These are phyloP conservation scores for Fusarium redolens DNA, from an alignment of 2,329 filamentous ascomycete genomes.

Conservation along the genomic window DNA sequence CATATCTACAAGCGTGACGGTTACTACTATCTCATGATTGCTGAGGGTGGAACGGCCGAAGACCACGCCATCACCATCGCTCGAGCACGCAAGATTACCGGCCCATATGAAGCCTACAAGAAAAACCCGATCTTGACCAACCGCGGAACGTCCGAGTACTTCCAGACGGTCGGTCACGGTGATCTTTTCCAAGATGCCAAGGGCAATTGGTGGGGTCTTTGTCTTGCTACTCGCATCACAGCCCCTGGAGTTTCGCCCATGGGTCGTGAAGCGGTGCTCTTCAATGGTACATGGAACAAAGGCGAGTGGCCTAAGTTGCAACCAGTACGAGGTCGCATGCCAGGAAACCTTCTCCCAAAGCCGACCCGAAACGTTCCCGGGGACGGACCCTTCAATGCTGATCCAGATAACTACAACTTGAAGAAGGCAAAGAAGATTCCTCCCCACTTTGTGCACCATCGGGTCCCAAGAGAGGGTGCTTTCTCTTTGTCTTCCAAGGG, in stretches of 20 bases:
- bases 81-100: slow-evolving; percentile 48
- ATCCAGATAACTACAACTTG: slow-evolving; percentile 14
- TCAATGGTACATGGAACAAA: slow-evolving; percentile 60
- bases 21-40: slow-evolving; percentile 58
- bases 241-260: slow-evolving; percentile 51
- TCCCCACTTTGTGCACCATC: slow-evolving; percentile 15
- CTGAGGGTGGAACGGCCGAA: slow-evolving; percentile 57
- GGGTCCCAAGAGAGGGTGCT: not conserved
- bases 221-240: slow-evolving; percentile 47
- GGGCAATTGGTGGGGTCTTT: slow-evolving; percentile 61
- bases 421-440: not conserved
- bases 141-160: slow-evolving; percentile 43
- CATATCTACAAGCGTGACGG: slow-evolving; percentile 58
- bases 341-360: slow-evolving; percentile 36
- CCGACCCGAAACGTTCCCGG: slow-evolving; percentile 3
- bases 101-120: slow-evolving; percentile 51
- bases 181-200: slow-evolving; percentile 48
- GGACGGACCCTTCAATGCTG: slow-evolving; percentile 11
- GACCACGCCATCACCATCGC: slow-evolving; percentile 54
- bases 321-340: slow-evolving; percentile 46
- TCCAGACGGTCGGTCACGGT: slow-evolving; percentile 49
- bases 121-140: slow-evolving; percentile 55
- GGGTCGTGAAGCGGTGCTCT: slow-evolving; percentile 60
- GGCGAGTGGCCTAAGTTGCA: slow-evolving; percentile 60
- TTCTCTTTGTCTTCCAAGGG: slow-evolving; percentile 13